Evolutionary conservation across 1,139 yeast species (phyloP), one percentile per base, ranked within the genome.

Genomic region (Sugiyamaella novakii): DNA sequence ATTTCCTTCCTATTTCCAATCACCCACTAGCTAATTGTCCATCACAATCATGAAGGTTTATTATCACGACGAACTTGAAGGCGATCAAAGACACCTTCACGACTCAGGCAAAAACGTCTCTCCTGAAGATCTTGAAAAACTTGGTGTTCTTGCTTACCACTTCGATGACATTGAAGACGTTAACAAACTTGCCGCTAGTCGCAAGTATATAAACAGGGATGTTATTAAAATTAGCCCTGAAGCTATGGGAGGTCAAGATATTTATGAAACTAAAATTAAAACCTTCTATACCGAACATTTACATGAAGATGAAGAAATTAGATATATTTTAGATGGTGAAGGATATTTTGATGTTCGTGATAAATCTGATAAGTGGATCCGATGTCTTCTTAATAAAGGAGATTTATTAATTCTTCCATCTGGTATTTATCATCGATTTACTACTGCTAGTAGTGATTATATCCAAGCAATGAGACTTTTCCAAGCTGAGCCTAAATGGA

Each of bases 401-500:
- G 98, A 92, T 63, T 71, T 92, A 61, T 56, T 73, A 27, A 69
- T 71, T 46, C 59, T 71, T 46, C 98, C 98, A 0, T 89, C 95
- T 1, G 98, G 98, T 0, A 88, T 91, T 44, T 91, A 87, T 67
- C 98, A 91, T 69, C 77, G 98, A 24, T 91, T 91, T 68, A 88
- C 97, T 1, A 74, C 91, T 58, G 77, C 89, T 5, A 68, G 71
- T 10, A 65, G 71, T 49, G 80, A 83, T 64, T 77, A 77, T 58
- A 84, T 91, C 58, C 78, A 79, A 56, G 96, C 98, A 5, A 68
- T 87, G 63, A 75, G 98, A 56, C 72, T 92, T 59, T 92, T 92
- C 73, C 83, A 88, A 68, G 96, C 89, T 60, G 96, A 91, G 69
- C 98, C 98, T 27, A 89, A 88, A 65, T 92, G 98, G 98, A 81